phyloP scores from a whole-genome alignment of 177 flowering plant species.

The Vitis hybrid region DNA sequence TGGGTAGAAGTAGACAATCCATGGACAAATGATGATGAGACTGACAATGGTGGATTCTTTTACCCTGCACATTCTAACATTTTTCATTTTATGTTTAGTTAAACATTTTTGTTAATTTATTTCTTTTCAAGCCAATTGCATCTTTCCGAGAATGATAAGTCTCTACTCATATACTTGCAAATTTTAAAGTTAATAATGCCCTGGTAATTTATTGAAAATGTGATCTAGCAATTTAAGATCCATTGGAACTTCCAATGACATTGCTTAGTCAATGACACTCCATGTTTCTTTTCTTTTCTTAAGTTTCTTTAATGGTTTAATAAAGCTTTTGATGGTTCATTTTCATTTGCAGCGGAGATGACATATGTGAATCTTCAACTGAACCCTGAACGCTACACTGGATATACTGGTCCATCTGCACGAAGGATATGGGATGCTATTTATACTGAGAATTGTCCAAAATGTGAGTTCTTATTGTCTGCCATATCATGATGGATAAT shows the following conservation, averaged over 20 bases:
- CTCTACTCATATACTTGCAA: too few relatives aligned
- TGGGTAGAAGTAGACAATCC: conserved; percentile 93
- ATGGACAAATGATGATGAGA: conserved; percentile 97
- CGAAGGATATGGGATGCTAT: conserved; percentile 98
- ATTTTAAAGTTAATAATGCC: too few relatives aligned
- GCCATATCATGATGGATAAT: background rate
- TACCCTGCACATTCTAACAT: background rate
- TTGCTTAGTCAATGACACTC: background rate
- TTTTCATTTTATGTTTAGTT: background rate
- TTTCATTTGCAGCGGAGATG: conserved; percentile 76
- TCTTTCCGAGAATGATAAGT: too few relatives aligned
- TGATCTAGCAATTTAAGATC: too few relatives aligned
- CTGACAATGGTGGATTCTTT: conserved; percentile 69
- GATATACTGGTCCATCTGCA: conserved; percentile 93
- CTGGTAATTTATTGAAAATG: too few relatives aligned
- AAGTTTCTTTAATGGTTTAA: background rate
- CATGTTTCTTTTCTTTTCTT: background rate
- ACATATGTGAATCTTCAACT: conserved; percentile 96
- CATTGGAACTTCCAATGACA: too few relatives aligned
- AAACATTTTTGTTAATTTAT: background rate
- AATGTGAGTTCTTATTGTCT: conserved; percentile 42
- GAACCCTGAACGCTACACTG: conserved; percentile 97
- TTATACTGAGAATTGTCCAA: conserved; percentile 91
- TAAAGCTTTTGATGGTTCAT: background rate
- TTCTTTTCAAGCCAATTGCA: background rate